phyloP scores from a whole-genome alignment of 2,329 filamentous ascomycete genomes.

The Escovopsis sp. region DNA sequence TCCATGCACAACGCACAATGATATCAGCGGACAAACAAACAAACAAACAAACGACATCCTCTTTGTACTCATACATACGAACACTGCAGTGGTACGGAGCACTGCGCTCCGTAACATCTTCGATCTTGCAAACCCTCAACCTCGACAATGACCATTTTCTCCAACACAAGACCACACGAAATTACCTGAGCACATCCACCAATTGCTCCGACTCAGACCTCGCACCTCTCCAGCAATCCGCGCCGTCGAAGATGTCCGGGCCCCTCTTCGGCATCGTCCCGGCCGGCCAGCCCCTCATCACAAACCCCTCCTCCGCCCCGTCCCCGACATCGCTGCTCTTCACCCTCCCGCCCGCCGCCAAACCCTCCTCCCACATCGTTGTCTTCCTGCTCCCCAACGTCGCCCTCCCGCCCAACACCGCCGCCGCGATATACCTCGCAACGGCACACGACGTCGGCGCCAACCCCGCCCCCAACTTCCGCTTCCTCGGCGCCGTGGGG shows the following conservation, averaged over 20 bases:
- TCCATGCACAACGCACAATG: too few species aligned
- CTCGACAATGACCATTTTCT: too few species aligned
- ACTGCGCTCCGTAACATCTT: too few species aligned
- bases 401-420: conserved; percentile 56
- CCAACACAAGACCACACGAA: too few species aligned
- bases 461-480: conserved; percentile 43
- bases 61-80: too few species aligned
- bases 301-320: conserved; percentile 35
- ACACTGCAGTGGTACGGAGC: too few species aligned
- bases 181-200: too few species aligned
- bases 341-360: conserved; percentile 25
- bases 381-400: conserved; percentile 77
- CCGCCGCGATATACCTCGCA: conserved; percentile 77
- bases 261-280: conserved; percentile 45
- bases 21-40: neutral
- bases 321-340: conserved; percentile 42
- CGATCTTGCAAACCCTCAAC: too few species aligned
- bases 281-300: conserved; percentile 42
- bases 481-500: conserved; percentile 76
- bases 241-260: conserved; percentile 27
- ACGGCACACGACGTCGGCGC: conserved; percentile 29
- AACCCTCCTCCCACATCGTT: conserved; percentile 64
- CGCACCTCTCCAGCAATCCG: conserved; percentile 1
- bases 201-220: too few species aligned
- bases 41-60: neutral